These are phyloP conservation scores for Kitagawia praeruptora DNA, from an alignment of 129 eudicot genomes.

Conservation along the genomic window DNA sequence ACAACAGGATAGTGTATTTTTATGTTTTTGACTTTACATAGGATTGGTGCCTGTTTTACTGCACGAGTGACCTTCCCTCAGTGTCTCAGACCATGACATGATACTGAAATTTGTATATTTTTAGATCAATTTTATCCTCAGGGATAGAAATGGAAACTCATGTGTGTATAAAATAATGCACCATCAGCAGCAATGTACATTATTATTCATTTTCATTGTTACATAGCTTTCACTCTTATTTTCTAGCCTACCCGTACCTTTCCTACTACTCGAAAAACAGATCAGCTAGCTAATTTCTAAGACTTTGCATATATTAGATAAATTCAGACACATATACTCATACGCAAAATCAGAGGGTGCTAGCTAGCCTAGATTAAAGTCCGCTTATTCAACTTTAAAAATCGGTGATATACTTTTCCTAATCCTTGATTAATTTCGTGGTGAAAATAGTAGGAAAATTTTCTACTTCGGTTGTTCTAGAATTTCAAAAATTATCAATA, in stretches of 20 bases:
- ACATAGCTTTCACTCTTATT: background rate
- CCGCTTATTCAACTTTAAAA: too few species aligned
- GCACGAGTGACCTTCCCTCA: constrained; percentile 2
- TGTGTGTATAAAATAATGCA: background rate
- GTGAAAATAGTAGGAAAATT: too few species aligned
- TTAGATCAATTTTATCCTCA: background rate
- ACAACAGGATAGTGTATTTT: background rate
- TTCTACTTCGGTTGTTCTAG: too few species aligned
- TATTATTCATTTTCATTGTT: background rate
- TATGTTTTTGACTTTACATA: constrained; percentile 7
- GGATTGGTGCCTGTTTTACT: constrained; percentile 13
- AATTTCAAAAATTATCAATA: too few species aligned
- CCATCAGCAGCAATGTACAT: background rate
- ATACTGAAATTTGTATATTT: background rate
- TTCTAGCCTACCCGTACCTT: background rate
- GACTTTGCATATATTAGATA: background rate
- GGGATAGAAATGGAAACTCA: background rate
- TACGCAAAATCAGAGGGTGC: too few species aligned
- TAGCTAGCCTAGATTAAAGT: too few species aligned
- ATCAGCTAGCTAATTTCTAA: background rate
- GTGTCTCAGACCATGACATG: background rate
- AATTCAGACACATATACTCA: background rate
- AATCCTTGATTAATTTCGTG: too few species aligned
- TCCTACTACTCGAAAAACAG: background rate
- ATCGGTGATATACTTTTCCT: too few species aligned